Base-by-base conservation (phyloP, 352 stramenopile genomes). In the Globisporangium megalacanthum region DNA sequence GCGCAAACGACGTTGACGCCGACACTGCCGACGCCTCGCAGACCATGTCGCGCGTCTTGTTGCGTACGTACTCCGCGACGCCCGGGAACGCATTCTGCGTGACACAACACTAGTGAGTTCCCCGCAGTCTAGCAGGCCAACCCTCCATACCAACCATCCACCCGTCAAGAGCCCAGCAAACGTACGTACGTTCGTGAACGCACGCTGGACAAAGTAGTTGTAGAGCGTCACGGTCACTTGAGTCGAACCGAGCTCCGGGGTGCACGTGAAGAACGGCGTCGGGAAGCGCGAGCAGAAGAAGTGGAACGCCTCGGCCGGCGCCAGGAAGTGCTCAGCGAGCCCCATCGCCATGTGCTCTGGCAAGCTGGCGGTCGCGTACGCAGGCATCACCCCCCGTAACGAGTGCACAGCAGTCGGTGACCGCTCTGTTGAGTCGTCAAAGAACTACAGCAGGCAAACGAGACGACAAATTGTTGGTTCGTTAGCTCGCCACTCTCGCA, bases 191-290 rank as follows among this genome's bases (percentile, higher is more conserved):
- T 75, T 78, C 25, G 66, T 54, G 55, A 94, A 88, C 3, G 69
- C 77, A 25, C 82, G 79, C 54, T 90, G 80, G 6, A 87, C 44
- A 54, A 79, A 85, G 60, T 91, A 92, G 57, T 92, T 93, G 72
- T 90, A 91, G 13, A 88, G 66, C 14, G 82, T 58, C 62, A 72
- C 69, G 10, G 72, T 82, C 19, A 52, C 64, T 11, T 57, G 58
- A 22, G 61, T n/a, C 13, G 25, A 31, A 7, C 57, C 39, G 1
- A 65, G 49, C 9, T 53, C 52, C 0, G 75, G 62, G 3, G 29
- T 15, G 49, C 80, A 94, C 0, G 76, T 68, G 50, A 88, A 86
- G 59, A 88, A 88, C 1, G 73, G 67, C 36, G 75, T 68, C 6
- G 84, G 80, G 47, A 79, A 90, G 13, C 65, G 60, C 14, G 72